These are phyloP conservation scores for Eucalyptus globulus DNA, from an alignment of 345 rosid species.

Conservation along the genomic window DNA sequence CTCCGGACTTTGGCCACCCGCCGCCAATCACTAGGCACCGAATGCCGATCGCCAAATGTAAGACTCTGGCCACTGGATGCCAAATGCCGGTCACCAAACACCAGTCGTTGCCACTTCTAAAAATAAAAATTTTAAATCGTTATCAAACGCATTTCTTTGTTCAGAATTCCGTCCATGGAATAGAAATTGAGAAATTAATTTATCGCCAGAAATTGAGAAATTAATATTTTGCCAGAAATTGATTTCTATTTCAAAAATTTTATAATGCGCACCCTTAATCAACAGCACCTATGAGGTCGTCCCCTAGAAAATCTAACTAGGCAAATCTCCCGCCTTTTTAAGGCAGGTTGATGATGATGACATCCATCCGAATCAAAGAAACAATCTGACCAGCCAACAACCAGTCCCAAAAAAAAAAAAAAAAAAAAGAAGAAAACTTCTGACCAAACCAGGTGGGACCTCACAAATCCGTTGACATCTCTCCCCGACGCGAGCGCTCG, in stretches of 20 bases:
- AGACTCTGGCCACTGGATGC: rapidly evolving
- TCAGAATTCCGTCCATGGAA: too few relatives aligned
- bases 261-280: rapidly evolving
- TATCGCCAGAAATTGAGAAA: too few relatives aligned
- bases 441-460: background rate
- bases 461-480: background rate
- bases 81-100: rapidly evolving
- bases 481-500: background rate
- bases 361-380: background rate
- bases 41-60: rapidly evolving
- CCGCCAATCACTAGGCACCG: rapidly evolving
- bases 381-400: background rate
- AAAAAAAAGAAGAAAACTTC: background rate
- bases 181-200: too few relatives aligned
- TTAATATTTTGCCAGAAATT: too few relatives aligned
- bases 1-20: rapidly evolving
- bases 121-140: too few relatives aligned
- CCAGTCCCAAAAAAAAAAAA: background rate
- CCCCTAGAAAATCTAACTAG: too few relatives aligned
- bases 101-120: rapidly evolving
- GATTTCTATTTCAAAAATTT: too few relatives aligned
- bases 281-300: too few relatives aligned
- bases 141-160: too few relatives aligned
- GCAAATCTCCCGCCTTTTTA: background rate
- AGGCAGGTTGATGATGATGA: background rate